These are phyloP conservation scores for Rhizopogon sp. DNA, from an alignment of 768 basidiomycete species.

Conservation along the genomic window DNA sequence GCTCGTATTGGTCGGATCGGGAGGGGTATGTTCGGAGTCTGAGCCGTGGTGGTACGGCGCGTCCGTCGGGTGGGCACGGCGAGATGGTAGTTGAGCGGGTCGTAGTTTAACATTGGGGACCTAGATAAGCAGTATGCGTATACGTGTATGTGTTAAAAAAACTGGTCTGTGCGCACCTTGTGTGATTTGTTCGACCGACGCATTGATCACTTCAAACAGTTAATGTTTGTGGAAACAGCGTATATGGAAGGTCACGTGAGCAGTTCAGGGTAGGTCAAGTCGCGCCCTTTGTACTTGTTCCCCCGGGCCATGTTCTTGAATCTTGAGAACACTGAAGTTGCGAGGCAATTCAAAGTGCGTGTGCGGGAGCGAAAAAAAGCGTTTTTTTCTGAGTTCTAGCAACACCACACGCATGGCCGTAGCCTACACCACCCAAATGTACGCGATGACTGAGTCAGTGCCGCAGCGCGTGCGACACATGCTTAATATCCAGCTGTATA, in stretches of 20 bases:
- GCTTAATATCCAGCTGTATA: neutral
- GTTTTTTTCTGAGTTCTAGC: too few species aligned
- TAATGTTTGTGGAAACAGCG: neutral
- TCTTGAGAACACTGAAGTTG: too few species aligned
- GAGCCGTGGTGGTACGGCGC: slow-evolving; percentile 34
- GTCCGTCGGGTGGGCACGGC: slow-evolving; percentile 22
- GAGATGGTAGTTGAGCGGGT: slow-evolving; percentile 42
- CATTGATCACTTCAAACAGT: slow-evolving; percentile 17
- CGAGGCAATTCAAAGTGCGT: too few species aligned
- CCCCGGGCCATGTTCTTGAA: too few species aligned
- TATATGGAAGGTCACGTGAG: slow-evolving; percentile 14
- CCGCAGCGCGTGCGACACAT: neutral
- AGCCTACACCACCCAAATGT: too few species aligned
- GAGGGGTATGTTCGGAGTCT: slow-evolving; percentile 47
- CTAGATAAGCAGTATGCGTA: slow-evolving; percentile 28
- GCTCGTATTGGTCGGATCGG: slow-evolving; percentile 41
- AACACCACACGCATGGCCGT: too few species aligned
- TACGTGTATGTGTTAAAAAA: neutral
- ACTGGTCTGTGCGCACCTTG: slow-evolving; percentile 37
- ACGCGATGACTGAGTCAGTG: too few species aligned
- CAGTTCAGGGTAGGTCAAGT: slow-evolving; percentile 19
- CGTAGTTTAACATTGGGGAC: slow-evolving; percentile 82
- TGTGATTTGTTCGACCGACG: slow-evolving; percentile 62
- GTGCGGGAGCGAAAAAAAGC: too few species aligned
- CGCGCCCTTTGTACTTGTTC: slow-evolving; percentile 1